phyloP scores from a whole-genome alignment of 495 filamentous ascomycete genomes.

The Rostrohypoxylon terebratum region DNA sequence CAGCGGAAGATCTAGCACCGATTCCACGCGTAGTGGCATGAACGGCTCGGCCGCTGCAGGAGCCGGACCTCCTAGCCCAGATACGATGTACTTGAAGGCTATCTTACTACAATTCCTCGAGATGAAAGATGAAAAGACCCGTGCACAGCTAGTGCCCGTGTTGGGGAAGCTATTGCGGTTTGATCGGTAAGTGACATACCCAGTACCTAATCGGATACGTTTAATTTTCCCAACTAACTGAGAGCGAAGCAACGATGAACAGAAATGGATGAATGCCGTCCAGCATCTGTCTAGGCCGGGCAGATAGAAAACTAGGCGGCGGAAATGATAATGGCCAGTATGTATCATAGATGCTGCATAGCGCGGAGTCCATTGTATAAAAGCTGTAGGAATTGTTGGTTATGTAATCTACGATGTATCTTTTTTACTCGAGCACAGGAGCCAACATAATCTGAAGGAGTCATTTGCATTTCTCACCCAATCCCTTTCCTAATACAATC shows the following conservation, averaged over 20 bases:
- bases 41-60: conserved; percentile 54
- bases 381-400: background rate
- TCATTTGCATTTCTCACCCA: background rate
- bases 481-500: background rate
- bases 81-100: conserved; percentile 94
- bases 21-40: conserved; percentile 67
- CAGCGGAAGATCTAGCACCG: conserved; percentile 61
- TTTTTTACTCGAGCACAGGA: background rate
- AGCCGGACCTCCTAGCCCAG: conserved; percentile 59
- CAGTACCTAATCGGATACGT: background rate
- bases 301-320: conserved; percentile 14
- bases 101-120: conserved; percentile 95
- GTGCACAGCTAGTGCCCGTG: conserved; percentile 91
- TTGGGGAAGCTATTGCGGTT: conserved; percentile 91
- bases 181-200: conserved; percentile 73
- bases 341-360: conserved; percentile 44
- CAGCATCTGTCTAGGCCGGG: conserved; percentile 41
- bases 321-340: background rate
- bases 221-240: conserved; percentile 21
- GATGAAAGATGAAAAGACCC: conserved; percentile 90
- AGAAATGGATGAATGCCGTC: conserved; percentile 44
- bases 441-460: background rate
- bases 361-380: conserved; percentile 39
- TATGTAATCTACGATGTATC: conserved; percentile 6
- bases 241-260: conserved; percentile 40